A percentile compares a stretch with the other conserved stretches of the same genome.
phyloP scores from a whole-genome alignment of 2,329 filamentous ascomycete species.

The Ophiostoma sp. region DNA sequence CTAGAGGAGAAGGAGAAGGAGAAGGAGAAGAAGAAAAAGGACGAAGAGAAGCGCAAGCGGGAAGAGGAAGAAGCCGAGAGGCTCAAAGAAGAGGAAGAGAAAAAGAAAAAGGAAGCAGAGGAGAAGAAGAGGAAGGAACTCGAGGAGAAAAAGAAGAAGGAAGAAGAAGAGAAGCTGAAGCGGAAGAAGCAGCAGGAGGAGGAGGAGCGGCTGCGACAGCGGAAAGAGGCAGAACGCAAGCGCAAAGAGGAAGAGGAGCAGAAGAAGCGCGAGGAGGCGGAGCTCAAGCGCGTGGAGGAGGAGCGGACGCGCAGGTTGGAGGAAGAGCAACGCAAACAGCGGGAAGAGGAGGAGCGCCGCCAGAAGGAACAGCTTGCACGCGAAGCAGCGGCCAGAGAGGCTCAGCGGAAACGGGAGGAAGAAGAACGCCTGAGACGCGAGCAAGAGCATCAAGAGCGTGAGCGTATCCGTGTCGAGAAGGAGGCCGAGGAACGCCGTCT shows the following conservation, averaged over 20 bases:
- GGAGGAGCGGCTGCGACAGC: slow-evolving; percentile 31
- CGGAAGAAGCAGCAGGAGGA: slow-evolving; percentile 35
- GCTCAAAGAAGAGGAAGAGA: slow-evolving; percentile 30
- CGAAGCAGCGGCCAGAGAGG: slow-evolving; percentile 29
- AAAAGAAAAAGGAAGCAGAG: slow-evolving; percentile 35
- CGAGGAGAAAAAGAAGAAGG: slow-evolving; percentile 29
- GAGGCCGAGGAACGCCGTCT: slow-evolving; percentile 43
- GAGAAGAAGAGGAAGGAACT: slow-evolving; percentile 30
- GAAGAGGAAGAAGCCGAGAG: slow-evolving; percentile 31
- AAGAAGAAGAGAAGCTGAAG: slow-evolving; percentile 31
- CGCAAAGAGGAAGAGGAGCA: slow-evolving; percentile 30
- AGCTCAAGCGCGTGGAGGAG: slow-evolving; percentile 44
- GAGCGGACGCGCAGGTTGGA: slow-evolving; percentile 41
- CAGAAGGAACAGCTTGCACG: slow-evolving; percentile 21
- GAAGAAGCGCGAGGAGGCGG: slow-evolving; percentile 41
- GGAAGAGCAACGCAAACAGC: slow-evolving; percentile 44
- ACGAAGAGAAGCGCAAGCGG: slow-evolving; percentile 31
- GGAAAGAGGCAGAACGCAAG: slow-evolving; percentile 29
- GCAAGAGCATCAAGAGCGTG: slow-evolving; percentile 19
- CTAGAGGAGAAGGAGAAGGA: slow-evolving; percentile 29
- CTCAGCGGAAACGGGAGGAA: slow-evolving; percentile 39
- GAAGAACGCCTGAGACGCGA: slow-evolving; percentile 44
- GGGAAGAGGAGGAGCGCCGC: slow-evolving; percentile 25
- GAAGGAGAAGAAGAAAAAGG: slow-evolving; percentile 31
- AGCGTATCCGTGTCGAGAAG: slow-evolving; percentile 33